phyloP scores from a whole-genome alignment of 768 basidiomycete genomes.

The Gloeopeniophorella convolvens region DNA sequence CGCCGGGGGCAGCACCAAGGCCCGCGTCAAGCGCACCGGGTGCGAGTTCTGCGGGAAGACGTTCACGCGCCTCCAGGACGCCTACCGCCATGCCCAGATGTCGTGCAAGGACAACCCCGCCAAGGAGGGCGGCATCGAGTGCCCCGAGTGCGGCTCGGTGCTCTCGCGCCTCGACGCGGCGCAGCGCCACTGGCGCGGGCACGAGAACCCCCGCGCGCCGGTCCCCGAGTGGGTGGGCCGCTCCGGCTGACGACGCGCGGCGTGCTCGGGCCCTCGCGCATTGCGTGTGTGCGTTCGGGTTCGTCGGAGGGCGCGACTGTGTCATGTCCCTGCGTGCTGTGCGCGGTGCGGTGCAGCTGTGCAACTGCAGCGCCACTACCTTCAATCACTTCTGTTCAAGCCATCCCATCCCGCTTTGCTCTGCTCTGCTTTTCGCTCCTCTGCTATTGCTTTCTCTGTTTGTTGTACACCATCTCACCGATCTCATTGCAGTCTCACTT shows the following conservation, averaged over 20 bases:
- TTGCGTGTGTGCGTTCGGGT: no score
- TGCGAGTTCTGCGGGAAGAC: slow-evolving; percentile 6
- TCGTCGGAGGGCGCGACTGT: no score
- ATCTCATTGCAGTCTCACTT: no score
- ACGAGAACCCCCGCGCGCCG: slow-evolving; percentile 14
- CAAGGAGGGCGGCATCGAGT: background rate
- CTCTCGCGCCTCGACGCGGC: slow-evolving; percentile 14
- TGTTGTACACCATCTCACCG: no score
- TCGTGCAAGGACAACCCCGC: slow-evolving; percentile 9
- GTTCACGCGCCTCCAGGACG: slow-evolving; percentile 16
- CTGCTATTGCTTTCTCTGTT: background rate
- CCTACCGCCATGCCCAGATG: background rate
- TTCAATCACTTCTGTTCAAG: background rate
- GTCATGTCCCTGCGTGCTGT: background rate
- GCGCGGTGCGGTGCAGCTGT: background rate
- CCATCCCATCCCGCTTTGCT: background rate
- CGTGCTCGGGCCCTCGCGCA: no score
- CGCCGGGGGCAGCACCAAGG: background rate
- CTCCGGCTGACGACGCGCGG: no score
- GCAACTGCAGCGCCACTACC: background rate
- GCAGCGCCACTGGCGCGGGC: slow-evolving; percentile 15
- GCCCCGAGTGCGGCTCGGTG: slow-evolving; percentile 8
- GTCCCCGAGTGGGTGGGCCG: no score
- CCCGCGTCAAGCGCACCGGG: background rate
- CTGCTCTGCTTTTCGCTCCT: background rate